Evolutionary conservation across 2,329 filamentous ascomycete genomes (phyloP).

Genomic region (Verticillium longisporum): DNA sequence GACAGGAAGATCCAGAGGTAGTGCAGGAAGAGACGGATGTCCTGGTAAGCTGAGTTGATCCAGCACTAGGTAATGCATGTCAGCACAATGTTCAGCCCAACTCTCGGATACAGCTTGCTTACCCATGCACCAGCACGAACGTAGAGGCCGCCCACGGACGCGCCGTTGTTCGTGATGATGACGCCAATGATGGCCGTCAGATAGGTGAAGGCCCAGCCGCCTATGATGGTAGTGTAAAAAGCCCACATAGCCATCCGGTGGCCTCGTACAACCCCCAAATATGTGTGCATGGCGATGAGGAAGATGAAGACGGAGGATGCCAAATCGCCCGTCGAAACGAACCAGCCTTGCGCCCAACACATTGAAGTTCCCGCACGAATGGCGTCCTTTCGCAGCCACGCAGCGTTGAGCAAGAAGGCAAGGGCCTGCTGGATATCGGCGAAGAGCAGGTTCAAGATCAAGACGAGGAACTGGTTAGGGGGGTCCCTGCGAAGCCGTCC

Average conservation of each 20-base stretch:
- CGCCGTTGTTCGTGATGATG: conserved; percentile 33
- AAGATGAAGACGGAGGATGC: conserved; percentile 62
- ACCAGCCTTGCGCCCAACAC: conserved; percentile 62
- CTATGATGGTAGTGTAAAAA: conserved; percentile 41
- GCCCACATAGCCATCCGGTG: conserved; percentile 41
- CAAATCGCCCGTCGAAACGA: conserved; percentile 60
- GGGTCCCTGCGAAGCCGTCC: conserved; percentile 23
- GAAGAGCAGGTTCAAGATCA: conserved; percentile 63
- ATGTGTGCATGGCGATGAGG: conserved; percentile 60
- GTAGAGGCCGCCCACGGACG: conserved; percentile 40
- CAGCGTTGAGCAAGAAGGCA: conserved; percentile 56
- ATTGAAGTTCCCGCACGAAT: conserved; percentile 45
- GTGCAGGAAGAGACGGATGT: conserved; percentile 52
- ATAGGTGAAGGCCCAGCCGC: conserved; percentile 54
- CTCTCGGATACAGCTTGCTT: conserved; percentile 13
- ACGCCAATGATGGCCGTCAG: conserved; percentile 47
- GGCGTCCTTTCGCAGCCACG: conserved; percentile 47
- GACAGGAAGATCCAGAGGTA: conserved; percentile 57
- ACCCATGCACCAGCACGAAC: conserved; percentile 61
- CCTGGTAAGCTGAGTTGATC: conserved; percentile 48
- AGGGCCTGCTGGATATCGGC: conserved; percentile 61
- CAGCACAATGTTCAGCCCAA: background rate
- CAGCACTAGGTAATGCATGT: conserved; percentile 42
- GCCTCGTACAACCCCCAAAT: conserved; percentile 51
- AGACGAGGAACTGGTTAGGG: conserved; percentile 60